These are phyloP conservation scores for Jaltomata sinuosa DNA, from an alignment of 257 asterid species.

Conservation along the genomic window DNA sequence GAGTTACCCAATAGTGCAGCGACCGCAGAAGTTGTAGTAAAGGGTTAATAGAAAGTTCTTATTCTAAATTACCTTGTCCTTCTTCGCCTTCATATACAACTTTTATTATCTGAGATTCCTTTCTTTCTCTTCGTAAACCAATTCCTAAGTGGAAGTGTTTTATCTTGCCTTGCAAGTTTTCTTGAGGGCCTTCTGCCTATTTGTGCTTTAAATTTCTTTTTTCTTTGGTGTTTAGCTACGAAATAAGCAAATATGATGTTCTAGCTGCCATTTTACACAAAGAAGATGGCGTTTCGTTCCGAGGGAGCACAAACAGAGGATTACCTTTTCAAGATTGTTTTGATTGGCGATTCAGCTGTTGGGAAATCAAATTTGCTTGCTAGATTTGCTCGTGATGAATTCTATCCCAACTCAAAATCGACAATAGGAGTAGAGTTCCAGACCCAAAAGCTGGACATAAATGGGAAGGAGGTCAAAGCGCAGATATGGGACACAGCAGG, in stretches of 20 bases:
- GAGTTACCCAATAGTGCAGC: background rate
- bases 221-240: background rate
- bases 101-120: background rate
- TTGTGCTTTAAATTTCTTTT: background rate
- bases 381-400: conserved; percentile 90
- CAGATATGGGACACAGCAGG: conserved; percentile 99
- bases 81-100: background rate
- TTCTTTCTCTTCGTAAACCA: background rate
- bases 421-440: conserved; percentile 97
- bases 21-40: background rate
- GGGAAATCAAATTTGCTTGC: conserved; percentile 96
- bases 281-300: conserved; percentile 41
- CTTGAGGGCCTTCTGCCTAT: conserved; percentile 1
- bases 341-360: conserved; percentile 72
- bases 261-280: conserved; percentile 10
- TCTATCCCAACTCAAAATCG: conserved; percentile 82
- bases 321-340: conserved; percentile 16
- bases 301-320: background rate
- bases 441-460: conserved; percentile 82
- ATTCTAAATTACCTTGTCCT: background rate
- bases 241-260: conserved; percentile 24
- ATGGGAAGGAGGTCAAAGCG: conserved; percentile 86
- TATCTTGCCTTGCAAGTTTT: conserved; percentile 28
- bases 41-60: background rate
- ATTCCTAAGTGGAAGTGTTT: conserved; percentile 16